A percentile compares a stretch with the other conserved stretches of the same genome.
Evolutionary conservation across 352 stramenopile genomes (phyloP).

Genomic region (Globisporangium spinosum): DNA sequence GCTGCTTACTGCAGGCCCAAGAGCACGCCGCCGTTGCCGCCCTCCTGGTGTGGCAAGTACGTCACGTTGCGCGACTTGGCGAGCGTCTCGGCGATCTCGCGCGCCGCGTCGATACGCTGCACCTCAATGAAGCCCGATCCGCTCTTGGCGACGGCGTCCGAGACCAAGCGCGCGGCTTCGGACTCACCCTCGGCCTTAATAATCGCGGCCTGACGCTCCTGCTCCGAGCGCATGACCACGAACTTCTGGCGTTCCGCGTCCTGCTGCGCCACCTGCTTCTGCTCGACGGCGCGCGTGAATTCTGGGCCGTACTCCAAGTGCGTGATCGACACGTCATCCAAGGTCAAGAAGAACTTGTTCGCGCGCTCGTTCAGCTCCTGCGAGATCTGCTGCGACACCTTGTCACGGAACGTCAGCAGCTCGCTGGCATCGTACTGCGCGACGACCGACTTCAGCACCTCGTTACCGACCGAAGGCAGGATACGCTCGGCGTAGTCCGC

Average conservation of each 20-base stretch:
- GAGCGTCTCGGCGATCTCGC: slow-evolving; percentile 98
- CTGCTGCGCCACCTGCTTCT: slow-evolving; percentile 99
- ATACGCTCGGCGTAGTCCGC: slow-evolving; percentile 98
- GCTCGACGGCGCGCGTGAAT: slow-evolving; percentile 99
- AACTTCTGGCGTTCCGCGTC: slow-evolving; percentile 99
- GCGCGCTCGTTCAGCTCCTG: slow-evolving; percentile 95
- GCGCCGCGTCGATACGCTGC: slow-evolving; percentile 99
- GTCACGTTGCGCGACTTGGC: slow-evolving; percentile 97
- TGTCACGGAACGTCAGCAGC: slow-evolving; percentile 97
- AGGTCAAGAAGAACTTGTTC: slow-evolving; percentile 95
- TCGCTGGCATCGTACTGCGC: slow-evolving; percentile 99
- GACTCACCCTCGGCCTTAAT: slow-evolving; percentile 97
- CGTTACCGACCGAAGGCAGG: slow-evolving; percentile 97
- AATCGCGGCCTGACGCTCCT: slow-evolving; percentile 93
- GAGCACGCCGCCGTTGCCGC: slow-evolving; percentile 81
- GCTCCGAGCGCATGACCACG: slow-evolving; percentile 98
- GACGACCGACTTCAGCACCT: slow-evolving; percentile 93
- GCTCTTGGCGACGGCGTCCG: slow-evolving; percentile 96
- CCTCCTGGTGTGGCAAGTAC: slow-evolving; percentile 94
- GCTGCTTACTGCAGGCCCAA: slow-evolving; percentile 71
- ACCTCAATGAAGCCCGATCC: slow-evolving; percentile 99
- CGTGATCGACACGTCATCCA: slow-evolving; percentile 99
- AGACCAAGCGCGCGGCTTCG: slow-evolving; percentile 97
- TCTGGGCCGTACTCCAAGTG: slow-evolving; percentile 98
- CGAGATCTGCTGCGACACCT: slow-evolving; percentile 97